These are phyloP conservation scores for Clonostachys chloroleuca DNA, from an alignment of 2,329 filamentous ascomycete species.

Conservation along the genomic window DNA sequence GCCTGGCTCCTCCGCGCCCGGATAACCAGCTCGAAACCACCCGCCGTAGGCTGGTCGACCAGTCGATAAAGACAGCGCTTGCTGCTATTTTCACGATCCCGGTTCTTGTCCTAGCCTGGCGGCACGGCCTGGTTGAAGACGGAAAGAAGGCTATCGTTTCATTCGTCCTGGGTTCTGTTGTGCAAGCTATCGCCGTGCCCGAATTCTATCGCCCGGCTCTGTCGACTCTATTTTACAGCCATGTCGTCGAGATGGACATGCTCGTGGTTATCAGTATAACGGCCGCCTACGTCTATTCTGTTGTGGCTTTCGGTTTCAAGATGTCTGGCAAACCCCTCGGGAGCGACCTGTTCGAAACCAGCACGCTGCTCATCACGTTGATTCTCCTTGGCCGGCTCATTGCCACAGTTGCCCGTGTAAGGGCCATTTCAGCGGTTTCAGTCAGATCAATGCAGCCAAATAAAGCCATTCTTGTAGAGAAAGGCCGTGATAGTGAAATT, in stretches of 20 bases:
- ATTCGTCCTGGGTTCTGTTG: slow-evolving; percentile 40
- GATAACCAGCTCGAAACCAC: slow-evolving; percentile 23
- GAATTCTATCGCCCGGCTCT: slow-evolving; percentile 47
- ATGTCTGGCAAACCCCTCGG: slow-evolving; percentile 21
- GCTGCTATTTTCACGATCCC: slow-evolving; percentile 24
- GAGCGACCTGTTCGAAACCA: slow-evolving; percentile 55
- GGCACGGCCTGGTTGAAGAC: slow-evolving; percentile 9
- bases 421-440: slow-evolving; percentile 50
- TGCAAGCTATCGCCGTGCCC: slow-evolving; percentile 41
- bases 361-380: slow-evolving; percentile 53
- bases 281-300: slow-evolving; percentile 45
- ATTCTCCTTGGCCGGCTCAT: slow-evolving; percentile 54
- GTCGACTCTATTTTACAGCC: slow-evolving; percentile 35
- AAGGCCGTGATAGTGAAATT: slow-evolving; percentile 40
- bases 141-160: slow-evolving; percentile 19
- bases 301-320: slow-evolving; percentile 28
- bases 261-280: slow-evolving; percentile 50
- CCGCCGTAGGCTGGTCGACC: slow-evolving; percentile 19
- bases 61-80: slow-evolving; percentile 20
- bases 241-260: slow-evolving; percentile 50
- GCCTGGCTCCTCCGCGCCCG: slow-evolving; percentile 20
- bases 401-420: slow-evolving; percentile 45
- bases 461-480: slow-evolving; percentile 47
- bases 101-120: slow-evolving; percentile 24
- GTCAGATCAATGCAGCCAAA: slow-evolving; percentile 52